Base-by-base conservation (phyloP, 306 rosid genomes). In the Cucurbita ficifolia region DNA sequence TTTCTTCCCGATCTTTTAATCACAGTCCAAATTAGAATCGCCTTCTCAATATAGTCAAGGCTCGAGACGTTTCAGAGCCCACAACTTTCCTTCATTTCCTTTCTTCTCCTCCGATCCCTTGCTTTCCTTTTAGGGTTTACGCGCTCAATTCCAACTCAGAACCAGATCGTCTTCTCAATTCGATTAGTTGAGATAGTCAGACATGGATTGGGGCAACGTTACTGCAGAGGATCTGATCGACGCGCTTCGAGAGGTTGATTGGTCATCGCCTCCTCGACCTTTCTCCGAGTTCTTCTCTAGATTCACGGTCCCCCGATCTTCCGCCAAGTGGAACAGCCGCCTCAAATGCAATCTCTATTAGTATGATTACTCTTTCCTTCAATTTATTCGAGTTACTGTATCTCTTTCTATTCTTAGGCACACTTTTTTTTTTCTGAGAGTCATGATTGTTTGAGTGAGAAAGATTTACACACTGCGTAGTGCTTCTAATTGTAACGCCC, bases 181-280 rank as follows among this genome's bases (percentile, higher is more conserved):
- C 33, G n/a, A 1, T 10, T 64, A 39, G 38, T 8, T 57, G 22
- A 14, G 58, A 75, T 50, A 7, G 61, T 18, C 67, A 35, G 63
- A 64, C 45, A 88, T 88, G 99, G 99, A 95, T 84, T 95, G 99
- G 99, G 96, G 96, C 77, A 95, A 83, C 90, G 99, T 95, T 5
- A 95, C 93, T 50, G 93, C 91, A 0, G 97, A 91, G 85, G 99
- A 95, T 91, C 93, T 95, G 54, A 39, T 91, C 80, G 97, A 95
- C 69, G 99, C 97, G 2, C 96, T 95, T 64, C 96, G 99, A 38
- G 99, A 95, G 83, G 99, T 95, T 1, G 99, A 95, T 65, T 95
- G 99, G 99, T 95, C 99, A 4, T 85, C 96, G 62, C 99, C 99
- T 60, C 99, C 99, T 54, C 97, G 99, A 0, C 99, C 99, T 42